phyloP scores from a whole-genome alignment of 192 early-diverging fungal genomes.

The Coemansia sp. region DNA sequence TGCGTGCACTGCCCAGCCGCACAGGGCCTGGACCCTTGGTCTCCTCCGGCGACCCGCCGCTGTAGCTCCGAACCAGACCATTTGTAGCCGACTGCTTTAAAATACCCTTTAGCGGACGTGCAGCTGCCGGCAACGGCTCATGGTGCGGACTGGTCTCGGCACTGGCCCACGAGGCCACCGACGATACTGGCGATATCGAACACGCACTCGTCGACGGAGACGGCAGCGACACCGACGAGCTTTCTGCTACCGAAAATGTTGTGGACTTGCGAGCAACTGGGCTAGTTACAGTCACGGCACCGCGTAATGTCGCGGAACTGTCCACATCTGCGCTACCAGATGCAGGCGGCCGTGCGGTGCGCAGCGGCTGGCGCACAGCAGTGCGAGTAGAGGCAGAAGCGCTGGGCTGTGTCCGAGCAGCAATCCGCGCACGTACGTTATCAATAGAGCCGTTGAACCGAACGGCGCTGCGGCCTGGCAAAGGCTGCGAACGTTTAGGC shows the following conservation, averaged over 20 bases:
- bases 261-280: conserved; percentile 17
- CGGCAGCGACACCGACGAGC: conserved; percentile 25
- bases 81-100: conserved; percentile 28
- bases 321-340: no score
- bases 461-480: conserved; percentile 22
- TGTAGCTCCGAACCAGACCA: background rate
- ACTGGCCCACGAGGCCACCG: conserved; percentile 45
- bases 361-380: background rate
- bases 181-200: conserved; percentile 32
- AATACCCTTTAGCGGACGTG: conserved; percentile 44
- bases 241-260: conserved; percentile 5
- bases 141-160: conserved; percentile 43
- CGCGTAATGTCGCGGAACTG: background rate
- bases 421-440: conserved; percentile 10
- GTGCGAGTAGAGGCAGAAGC: background rate
- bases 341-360: no score
- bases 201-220: conserved; percentile 29
- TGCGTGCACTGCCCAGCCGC: conserved; percentile 35
- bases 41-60: conserved; percentile 9
- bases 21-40: conserved; percentile 22
- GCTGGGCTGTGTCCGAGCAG: conserved; percentile 1
- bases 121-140: conserved; percentile 44
- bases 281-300: conserved; percentile 17
- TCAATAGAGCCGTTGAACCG: conserved; percentile 17
- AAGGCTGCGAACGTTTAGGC: conserved; percentile 18